These are phyloP conservation scores for Brasenia schreberi DNA, from an alignment of 164 flowering plant genomes.

Conservation along the genomic window DNA sequence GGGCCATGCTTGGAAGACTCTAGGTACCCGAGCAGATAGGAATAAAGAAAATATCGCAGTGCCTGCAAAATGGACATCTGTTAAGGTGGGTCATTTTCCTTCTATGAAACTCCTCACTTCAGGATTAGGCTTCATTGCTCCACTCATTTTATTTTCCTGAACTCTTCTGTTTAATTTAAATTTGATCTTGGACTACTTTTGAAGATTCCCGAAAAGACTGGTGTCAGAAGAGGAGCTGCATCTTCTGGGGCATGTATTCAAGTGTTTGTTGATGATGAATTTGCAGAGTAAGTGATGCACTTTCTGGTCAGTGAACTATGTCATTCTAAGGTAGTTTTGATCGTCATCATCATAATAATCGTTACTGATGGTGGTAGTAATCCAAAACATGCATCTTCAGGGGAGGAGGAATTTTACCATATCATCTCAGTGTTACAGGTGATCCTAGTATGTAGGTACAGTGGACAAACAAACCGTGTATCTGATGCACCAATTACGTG, in stretches of 20 bases:
- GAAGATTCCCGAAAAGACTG: slow-evolving; percentile 56
- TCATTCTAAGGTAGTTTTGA: background rate
- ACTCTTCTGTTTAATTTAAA: background rate
- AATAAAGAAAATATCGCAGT: slow-evolving; percentile 74
- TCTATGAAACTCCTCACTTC: background rate
- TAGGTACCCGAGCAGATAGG: slow-evolving; percentile 64
- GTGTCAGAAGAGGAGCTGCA: slow-evolving; percentile 24
- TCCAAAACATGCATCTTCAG: background rate
- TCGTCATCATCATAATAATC: background rate
- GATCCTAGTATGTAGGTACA: background rate
- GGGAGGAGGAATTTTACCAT: background rate
- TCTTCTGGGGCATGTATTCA: slow-evolving; percentile 34
- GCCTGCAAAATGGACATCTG: slow-evolving; percentile 76
- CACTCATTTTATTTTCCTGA: background rate
- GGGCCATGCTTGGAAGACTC: slow-evolving; percentile 36
- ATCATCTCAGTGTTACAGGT: background rate
- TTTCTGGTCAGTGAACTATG: background rate
- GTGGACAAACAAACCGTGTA: background rate
- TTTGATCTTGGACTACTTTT: slow-evolving; percentile 2
- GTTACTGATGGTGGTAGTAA: background rate
- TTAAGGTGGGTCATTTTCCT: slow-evolving; percentile 31
- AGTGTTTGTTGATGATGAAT: slow-evolving; percentile 87
- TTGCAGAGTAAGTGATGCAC: slow-evolving; percentile 39
- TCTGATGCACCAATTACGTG: no score
- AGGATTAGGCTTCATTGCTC: background rate